Evolutionary conservation across 768 basidiomycete genomes (phyloP).

Genomic region (Daedalea quercina): DNA sequence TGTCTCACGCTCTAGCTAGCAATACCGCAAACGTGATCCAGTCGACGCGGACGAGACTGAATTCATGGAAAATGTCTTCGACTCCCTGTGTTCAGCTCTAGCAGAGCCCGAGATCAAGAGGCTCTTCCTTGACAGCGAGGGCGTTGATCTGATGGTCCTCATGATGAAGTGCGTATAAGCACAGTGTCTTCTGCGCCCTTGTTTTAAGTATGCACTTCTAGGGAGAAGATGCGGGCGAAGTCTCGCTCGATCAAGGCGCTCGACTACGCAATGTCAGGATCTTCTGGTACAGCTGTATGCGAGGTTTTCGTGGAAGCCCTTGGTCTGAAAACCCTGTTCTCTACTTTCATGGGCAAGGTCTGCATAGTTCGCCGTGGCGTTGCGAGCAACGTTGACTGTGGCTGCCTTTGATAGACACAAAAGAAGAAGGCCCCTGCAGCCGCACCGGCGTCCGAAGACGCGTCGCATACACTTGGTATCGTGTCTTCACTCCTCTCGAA

Average conservation of each 20-base stretch:
- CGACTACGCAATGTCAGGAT: conserved; percentile 83
- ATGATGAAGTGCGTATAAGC: conserved; percentile 78
- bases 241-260: conserved; percentile 86
- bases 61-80: conserved; percentile 97
- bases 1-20: conserved; percentile 35
- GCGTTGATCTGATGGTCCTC: conserved; percentile 94
- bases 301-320: conserved; percentile 81
- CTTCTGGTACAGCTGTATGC: conserved; percentile 62
- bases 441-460: conserved; percentile 68
- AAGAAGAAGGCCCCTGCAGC: conserved; percentile 55
- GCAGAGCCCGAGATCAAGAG: conserved; percentile 73
- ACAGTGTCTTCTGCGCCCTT: neutral
- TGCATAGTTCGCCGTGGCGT: neutral
- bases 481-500: conserved; percentile 84
- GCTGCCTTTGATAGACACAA: neutral
- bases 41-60: conserved; percentile 85
- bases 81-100: conserved; percentile 80
- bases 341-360: conserved; percentile 87
- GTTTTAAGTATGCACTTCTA: conserved; percentile 20
- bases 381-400: neutral
- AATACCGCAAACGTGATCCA: conserved; percentile 84
- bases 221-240: conserved; percentile 77
- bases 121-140: conserved; percentile 84
- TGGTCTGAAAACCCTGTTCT: conserved; percentile 87
- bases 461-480: conserved; percentile 82